Evolutionary conservation across 2,329 filamentous ascomycete species (phyloP).

Genomic region (Penicillium sp.): DNA sequence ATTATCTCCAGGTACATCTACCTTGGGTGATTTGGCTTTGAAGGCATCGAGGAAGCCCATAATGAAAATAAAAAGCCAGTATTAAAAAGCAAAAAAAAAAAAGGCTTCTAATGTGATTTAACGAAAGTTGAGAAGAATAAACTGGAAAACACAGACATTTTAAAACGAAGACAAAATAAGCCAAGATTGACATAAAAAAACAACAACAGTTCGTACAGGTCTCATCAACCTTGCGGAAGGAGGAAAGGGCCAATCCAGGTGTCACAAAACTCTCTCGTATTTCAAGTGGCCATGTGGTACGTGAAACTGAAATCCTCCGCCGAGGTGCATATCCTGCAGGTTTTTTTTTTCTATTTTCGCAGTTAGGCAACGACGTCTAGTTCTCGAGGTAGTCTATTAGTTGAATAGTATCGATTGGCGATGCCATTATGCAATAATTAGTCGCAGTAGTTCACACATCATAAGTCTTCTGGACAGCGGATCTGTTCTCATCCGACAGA

Average conservation of each 20-base stretch:
- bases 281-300: conserved; percentile 6
- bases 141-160: not conserved
- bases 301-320: not conserved
- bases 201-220: conserved; percentile 21
- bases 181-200: conserved; percentile 18
- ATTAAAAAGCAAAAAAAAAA: not conserved
- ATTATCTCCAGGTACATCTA: not conserved
- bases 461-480: not conserved
- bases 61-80: not conserved
- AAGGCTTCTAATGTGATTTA: not conserved
- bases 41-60: conserved; percentile 7
- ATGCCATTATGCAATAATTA: not conserved
- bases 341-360: not conserved
- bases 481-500: not conserved
- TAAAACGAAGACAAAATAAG: not conserved
- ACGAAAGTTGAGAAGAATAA: not conserved
- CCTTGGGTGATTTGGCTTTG: conserved; percentile 10
- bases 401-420: not conserved
- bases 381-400: not conserved
- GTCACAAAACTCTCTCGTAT: not conserved
- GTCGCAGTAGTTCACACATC: not conserved
- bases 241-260: conserved; percentile 9
- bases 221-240: conserved; percentile 24
- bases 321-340: conserved; percentile 1
- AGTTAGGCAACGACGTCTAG: not conserved